Evolutionary conservation across 768 basidiomycete genomes (phyloP).

Genomic region (Hortiboletus campestris): DNA sequence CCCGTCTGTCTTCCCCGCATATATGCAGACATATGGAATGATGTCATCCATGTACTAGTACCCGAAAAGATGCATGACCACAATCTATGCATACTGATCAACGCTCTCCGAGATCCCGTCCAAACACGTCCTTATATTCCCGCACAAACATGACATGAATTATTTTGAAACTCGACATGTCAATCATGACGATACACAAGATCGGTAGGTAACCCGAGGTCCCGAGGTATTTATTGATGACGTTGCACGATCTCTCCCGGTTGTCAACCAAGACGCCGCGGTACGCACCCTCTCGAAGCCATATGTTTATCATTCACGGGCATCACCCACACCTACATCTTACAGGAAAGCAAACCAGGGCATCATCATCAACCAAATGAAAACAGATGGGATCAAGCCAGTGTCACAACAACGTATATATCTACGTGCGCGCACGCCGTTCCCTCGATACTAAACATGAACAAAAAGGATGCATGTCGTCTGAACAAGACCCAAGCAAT

Average conservation of each 20-base stretch:
- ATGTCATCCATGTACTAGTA: too few relatives aligned
- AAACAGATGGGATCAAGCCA: background rate
- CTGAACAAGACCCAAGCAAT: constrained; percentile 16
- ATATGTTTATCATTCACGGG: background rate
- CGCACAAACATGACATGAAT: background rate
- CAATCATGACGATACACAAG: background rate
- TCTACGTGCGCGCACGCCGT: background rate
- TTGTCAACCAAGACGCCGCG: background rate
- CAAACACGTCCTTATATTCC: background rate
- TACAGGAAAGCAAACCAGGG: constrained; percentile 26
- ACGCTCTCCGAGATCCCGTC: too few relatives aligned
- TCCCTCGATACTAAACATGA: background rate
- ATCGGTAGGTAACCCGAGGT: background rate
- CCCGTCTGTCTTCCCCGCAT: too few relatives aligned
- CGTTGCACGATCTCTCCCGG: background rate
- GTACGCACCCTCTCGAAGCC: background rate
- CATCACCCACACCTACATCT: constrained; percentile 29
- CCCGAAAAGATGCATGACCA: background rate
- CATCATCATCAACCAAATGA: background rate
- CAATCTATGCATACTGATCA: background rate
- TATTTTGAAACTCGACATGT: background rate
- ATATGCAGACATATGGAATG: too few relatives aligned
- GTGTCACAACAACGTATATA: background rate
- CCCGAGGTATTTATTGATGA: background rate
- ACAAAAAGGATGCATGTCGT: background rate